phyloP scores from a whole-genome alignment of 495 filamentous ascomycete species.

The Cercophora newfieldiana region DNA sequence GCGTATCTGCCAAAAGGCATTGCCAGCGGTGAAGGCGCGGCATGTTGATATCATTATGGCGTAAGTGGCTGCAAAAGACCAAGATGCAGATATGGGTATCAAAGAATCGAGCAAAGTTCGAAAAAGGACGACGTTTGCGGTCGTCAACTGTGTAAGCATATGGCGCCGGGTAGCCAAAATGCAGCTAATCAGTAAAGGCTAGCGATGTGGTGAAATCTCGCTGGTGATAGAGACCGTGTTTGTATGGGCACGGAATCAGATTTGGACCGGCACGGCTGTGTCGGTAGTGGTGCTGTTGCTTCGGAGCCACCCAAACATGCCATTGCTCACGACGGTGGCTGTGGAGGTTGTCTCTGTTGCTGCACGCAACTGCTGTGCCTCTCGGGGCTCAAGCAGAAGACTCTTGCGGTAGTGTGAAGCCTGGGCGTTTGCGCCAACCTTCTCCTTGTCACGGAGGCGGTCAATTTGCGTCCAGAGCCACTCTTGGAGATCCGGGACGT shows the following conservation, averaged over 20 bases:
- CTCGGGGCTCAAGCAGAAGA: slow-evolving; percentile 81
- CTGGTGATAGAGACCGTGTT: neutral
- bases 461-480: slow-evolving; percentile 88
- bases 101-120: slow-evolving; percentile 17
- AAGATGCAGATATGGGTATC: slow-evolving; percentile 23
- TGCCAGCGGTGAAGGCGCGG: neutral
- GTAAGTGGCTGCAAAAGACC: slow-evolving; percentile 15
- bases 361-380: slow-evolving; percentile 52
- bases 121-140: neutral
- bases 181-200: neutral
- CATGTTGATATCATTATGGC: slow-evolving; percentile 17
- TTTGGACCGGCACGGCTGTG: slow-evolving; percentile 17
- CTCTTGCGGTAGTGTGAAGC: slow-evolving; percentile 83
- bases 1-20: neutral
- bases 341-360: slow-evolving; percentile 45
- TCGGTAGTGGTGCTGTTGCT: slow-evolving; percentile 25
- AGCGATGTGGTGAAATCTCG: neutral
- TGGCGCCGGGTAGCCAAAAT: neutral
- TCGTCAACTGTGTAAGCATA: neutral
- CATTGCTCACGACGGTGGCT: slow-evolving; percentile 12
- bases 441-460: slow-evolving; percentile 75
- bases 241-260: slow-evolving; percentile 17
- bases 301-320: slow-evolving; percentile 40
- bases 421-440: slow-evolving; percentile 66
- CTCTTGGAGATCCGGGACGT: slow-evolving; percentile 86